These are phyloP conservation scores for Geranium brycei DNA, from an alignment of 345 rosid species.

Conservation along the genomic window DNA sequence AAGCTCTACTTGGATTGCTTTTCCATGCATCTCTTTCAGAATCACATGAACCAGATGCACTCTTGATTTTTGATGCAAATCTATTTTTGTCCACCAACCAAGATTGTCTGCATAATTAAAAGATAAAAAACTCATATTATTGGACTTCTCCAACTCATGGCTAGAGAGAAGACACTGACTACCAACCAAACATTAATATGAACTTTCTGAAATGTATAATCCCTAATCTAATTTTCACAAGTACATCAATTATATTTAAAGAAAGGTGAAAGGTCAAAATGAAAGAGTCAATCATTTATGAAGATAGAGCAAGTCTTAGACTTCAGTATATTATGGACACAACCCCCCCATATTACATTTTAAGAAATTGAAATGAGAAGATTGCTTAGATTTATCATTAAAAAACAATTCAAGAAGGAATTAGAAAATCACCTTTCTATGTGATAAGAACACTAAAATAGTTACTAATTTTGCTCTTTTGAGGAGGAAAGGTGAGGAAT, in stretches of 20 bases:
- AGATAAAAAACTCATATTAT: not conserved
- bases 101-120: constrained; percentile 38
- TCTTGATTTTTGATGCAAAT: constrained; percentile 77
- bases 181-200: too few species aligned
- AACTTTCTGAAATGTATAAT: too few species aligned
- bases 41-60: constrained; percentile 44
- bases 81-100: constrained; percentile 83
- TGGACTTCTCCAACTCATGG: not conserved
- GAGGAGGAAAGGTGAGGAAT: too few species aligned
- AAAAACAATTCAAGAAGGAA: too few species aligned
- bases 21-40: constrained; percentile 44
- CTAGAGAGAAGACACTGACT: not conserved
- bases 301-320: not conserved
- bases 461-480: too few species aligned
- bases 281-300: not conserved
- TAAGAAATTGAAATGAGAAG: not conserved
- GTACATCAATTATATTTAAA: too few species aligned
- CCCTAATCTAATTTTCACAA: too few species aligned
- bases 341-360: too few species aligned
- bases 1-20: constrained; percentile 72
- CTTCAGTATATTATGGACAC: too few species aligned
- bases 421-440: too few species aligned
- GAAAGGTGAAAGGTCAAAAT: too few species aligned
- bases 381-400: not conserved
- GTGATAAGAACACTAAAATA: too few species aligned